These are phyloP conservation scores for Myriosclerotinia curreyana DNA, from an alignment of 2,329 filamentous ascomycete genomes.

Conservation along the genomic window DNA sequence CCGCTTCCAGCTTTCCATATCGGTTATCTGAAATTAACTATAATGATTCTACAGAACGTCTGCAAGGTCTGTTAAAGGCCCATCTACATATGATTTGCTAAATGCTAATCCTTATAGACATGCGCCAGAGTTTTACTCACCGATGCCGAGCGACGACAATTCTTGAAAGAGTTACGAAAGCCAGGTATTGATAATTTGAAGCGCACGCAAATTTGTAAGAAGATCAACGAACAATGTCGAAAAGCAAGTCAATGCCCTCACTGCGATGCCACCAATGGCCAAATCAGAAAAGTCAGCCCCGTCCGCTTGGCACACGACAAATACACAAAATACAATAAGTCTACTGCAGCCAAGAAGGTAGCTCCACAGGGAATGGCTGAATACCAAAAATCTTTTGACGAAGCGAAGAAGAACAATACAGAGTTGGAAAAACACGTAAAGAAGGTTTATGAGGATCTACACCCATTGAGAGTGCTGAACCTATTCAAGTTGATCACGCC, in stretches of 20 bases:
- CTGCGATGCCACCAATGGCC: constrained; percentile 80
- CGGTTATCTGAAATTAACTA: constrained; percentile 91
- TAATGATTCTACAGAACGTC: constrained; percentile 87
- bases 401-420: constrained; percentile 71
- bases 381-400: constrained; percentile 82
- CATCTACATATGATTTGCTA: constrained; percentile 17
- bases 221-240: constrained; percentile 82
- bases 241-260: constrained; percentile 81
- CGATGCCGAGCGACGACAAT: constrained; percentile 73
- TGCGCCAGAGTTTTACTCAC: constrained; percentile 81
- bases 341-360: constrained; percentile 79
- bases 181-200: constrained; percentile 84
- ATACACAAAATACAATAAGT: constrained; percentile 83
- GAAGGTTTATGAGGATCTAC: constrained; percentile 92
- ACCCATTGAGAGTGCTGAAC: constrained; percentile 82
- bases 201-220: constrained; percentile 79
- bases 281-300: constrained; percentile 88
- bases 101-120: constrained; percentile 47
- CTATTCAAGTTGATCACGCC: constrained; percentile 85
- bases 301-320: constrained; percentile 94
- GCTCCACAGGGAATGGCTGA: constrained; percentile 76
- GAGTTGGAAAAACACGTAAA: constrained; percentile 89
- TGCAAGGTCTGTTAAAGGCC: constrained; percentile 62
- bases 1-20: constrained; percentile 93
- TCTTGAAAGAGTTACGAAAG: constrained; percentile 74